Conservation (phyloP, 1,284 basidiomycete genomes). For the Xerocomus nothofagi region DNA sequence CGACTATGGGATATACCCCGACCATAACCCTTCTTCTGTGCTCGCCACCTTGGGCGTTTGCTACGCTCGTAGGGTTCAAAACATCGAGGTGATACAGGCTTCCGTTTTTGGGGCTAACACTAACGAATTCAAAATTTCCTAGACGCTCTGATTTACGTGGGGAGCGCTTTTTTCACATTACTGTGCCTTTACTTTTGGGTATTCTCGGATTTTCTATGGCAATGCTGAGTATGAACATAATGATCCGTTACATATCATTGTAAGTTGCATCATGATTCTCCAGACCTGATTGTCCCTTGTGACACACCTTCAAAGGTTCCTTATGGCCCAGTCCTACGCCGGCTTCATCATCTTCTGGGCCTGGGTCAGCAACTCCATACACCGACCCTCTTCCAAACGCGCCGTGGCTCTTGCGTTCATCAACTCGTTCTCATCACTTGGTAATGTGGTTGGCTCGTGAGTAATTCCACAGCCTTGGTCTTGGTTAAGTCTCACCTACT, state of each 20-base stretch:
- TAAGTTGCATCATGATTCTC: constrained; percentile 38
- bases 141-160: constrained; percentile 71
- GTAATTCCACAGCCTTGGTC: constrained; percentile 31
- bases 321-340: constrained; percentile 75
- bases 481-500: not conserved
- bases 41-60: constrained; percentile 64
- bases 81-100: constrained; percentile 37
- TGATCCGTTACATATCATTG: constrained; percentile 71
- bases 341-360: constrained; percentile 69
- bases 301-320: constrained; percentile 48
- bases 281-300: not conserved
- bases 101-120: constrained; percentile 5
- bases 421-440: constrained; percentile 72
- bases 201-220: constrained; percentile 77
- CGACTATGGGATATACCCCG: constrained; percentile 55
- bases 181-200: constrained; percentile 53
- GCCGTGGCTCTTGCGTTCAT: constrained; percentile 76
- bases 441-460: constrained; percentile 76
- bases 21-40: constrained; percentile 58
- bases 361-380: constrained; percentile 71
- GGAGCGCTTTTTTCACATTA: constrained; percentile 69
- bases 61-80: constrained; percentile 45
- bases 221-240: constrained; percentile 64
- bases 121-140: not conserved
- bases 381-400: constrained; percentile 68